phyloP scores from a whole-genome alignment of 1,284 basidiomycete genomes.

The Mycena citricolor region DNA sequence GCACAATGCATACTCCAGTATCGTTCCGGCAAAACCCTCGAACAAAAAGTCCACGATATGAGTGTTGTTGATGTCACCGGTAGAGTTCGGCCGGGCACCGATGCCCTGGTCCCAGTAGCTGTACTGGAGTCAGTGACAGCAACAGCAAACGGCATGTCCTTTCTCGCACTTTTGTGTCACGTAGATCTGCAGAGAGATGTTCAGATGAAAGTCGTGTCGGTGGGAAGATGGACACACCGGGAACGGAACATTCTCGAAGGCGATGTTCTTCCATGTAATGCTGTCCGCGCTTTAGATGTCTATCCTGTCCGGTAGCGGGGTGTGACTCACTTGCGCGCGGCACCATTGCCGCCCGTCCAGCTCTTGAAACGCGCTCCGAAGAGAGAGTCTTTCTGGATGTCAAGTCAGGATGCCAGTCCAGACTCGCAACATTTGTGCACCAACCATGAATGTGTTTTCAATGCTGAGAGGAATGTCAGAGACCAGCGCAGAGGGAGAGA shows the following conservation, averaged over 20 bases:
- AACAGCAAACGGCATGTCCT: slow-evolving; percentile 3
- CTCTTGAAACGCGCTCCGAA: slow-evolving; percentile 67
- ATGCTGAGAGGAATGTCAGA: slow-evolving; percentile 38
- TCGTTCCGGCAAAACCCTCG: slow-evolving; percentile 50
- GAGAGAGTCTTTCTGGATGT: slow-evolving; percentile 44
- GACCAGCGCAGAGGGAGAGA: slow-evolving; percentile 1
- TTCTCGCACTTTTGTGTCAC: slow-evolving; percentile 55
- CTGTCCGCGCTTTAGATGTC: slow-evolving; percentile 38
- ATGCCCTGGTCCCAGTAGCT: slow-evolving; percentile 65
- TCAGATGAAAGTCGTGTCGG: no score
- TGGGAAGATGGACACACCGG: no score
- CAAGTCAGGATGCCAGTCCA: background rate
- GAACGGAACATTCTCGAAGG: slow-evolving; percentile 51
- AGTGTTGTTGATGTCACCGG: slow-evolving; percentile 45
- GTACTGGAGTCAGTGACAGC: slow-evolving; percentile 1
- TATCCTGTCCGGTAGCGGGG: no score
- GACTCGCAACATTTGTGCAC: slow-evolving; percentile 9
- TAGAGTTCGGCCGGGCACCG: slow-evolving; percentile 16
- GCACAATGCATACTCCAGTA: slow-evolving; percentile 52
- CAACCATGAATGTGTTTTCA: slow-evolving; percentile 55
- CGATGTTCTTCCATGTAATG: slow-evolving; percentile 60
- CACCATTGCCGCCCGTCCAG: slow-evolving; percentile 61
- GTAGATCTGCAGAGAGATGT: slow-evolving; percentile 58
- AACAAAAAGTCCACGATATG: slow-evolving; percentile 55
- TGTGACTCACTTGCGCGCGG: slow-evolving; percentile 49